Evolutionary conservation across 2,329 filamentous ascomycete genomes (phyloP), one percentile per base, ranked within the genome.

Genomic region (Capronia americana): DNA sequence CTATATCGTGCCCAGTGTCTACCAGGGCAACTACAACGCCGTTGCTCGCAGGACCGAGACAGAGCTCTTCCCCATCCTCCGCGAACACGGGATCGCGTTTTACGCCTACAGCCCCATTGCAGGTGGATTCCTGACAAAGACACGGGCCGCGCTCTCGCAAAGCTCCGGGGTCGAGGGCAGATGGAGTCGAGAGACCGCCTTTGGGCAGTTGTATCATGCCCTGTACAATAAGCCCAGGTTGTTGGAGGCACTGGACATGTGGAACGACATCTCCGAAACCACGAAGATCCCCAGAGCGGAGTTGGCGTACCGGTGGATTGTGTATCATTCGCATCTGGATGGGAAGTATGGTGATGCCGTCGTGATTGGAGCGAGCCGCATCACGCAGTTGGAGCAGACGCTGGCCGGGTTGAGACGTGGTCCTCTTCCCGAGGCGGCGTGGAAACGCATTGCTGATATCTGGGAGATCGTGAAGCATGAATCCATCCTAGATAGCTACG

Each of bases 21-120:
- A 81, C 57, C 79, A 82, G 55, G 79, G 79, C 30, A 73, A 75
- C 11, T 81, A 81, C 67, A 80, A 74, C 58, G 62, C 78, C 5
- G 65, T 80, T 5, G 74, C 75, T 8, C 78, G 79, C 8, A 51
- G 26, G 23, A 71, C 72, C 54, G 80, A 82, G 56, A 72, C 71
- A 2, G 66, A 71, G 6, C 69, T 81, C 1, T 70, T 79, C 17
- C 79, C 79, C 0, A 65, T 78, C 0, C 71, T 81, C 4, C 76
- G 76, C 14, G 68, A 74, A 3, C 73, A 79, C 63, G 66, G 67
- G 30, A 75, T 75, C 28, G 65, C 67, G 11, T 77, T 74, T 60
- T 70, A 71, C 65, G 73, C 69, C 24, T 75, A 73, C 60, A 71
- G 72, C 26, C 70, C 74, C 1, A 69, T 76, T 6, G 75, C 74